Base-by-base conservation (phyloP, 495 filamentous ascomycete genomes). In the Aspergillus cavernicola region DNA sequence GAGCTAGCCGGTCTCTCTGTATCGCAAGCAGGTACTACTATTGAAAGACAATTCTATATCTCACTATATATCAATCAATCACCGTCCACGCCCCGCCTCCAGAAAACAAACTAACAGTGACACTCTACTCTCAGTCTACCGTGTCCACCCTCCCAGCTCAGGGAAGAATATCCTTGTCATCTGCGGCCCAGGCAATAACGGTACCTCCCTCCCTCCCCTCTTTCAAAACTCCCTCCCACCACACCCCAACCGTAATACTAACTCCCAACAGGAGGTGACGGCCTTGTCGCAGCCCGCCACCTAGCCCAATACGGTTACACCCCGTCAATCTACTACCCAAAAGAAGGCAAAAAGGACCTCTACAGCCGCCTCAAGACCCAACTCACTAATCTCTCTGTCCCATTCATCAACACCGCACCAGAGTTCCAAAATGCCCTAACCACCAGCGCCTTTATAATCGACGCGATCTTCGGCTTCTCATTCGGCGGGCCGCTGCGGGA, bases 391-490 rank as follows among this genome's bases (percentile, higher is more conserved):
- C 87, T 96, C 55, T 78, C 84, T 8, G 76, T 98, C 43, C 89
- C 89, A 7, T 93, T 97, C 73, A 85, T 89, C 11, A 31, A 4
- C 9, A 0, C 16, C 1, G 10, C 31, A 1, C 77, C 85, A 15
- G 90, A 96, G 72, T 95, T 96, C 59, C 64, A 72, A 16, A 37
- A 68, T 2, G 85, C 88, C 9, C 65, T 96, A 5, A 69, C 77
- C 54, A 73, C 82, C 39, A 76, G 86, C 18, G 80, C 95, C 64
- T 86, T 96, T 59, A 75, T 98, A 42, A 76, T 98, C 52, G 93
- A 98, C 69, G 90, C 95, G 35, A 89, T 98, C 62, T 98, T 98
- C 63, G 93, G 91, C 35, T 98, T 97, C 77, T 91, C 87, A 60
- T 97, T 97, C 73, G 84, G 85, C n/a, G 92, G 90, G 10, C 83